Evolutionary conservation across 306 rosid species (phyloP).

Genomic region (Gastrolobium villosum): DNA sequence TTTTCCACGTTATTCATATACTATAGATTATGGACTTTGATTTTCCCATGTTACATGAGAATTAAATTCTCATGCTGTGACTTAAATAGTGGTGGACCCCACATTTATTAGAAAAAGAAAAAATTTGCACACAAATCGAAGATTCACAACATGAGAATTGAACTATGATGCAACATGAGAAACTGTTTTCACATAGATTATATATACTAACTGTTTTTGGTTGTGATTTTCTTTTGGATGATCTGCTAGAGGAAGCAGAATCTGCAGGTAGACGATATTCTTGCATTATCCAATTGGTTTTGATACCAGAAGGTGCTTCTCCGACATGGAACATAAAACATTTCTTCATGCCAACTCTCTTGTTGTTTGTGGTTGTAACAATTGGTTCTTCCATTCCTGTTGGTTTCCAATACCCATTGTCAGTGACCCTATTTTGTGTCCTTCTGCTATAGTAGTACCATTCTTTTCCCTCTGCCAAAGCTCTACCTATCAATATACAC

Average conservation of each 20-base stretch:
- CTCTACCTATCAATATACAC: constrained; percentile 64
- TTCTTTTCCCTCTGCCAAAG: constrained; percentile 78
- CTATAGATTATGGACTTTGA: no score
- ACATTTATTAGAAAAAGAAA: no score
- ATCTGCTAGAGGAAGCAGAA: constrained; percentile 50
- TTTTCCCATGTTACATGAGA: no score
- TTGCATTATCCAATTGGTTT: constrained; percentile 89
- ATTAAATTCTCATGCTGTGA: no score
- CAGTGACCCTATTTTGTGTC: constrained; percentile 64
- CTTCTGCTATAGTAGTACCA: constrained; percentile 92
- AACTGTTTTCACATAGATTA: no score
- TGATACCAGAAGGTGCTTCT: constrained; percentile 60
- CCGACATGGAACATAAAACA: constrained; percentile 65
- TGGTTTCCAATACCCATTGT: constrained; percentile 87
- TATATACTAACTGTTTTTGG: constrained; percentile 62
- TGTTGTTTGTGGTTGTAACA: constrained; percentile 45
- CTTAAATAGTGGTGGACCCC: no score
- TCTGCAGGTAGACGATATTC: constrained; percentile 78
- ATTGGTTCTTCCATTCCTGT: constrained; percentile 77
- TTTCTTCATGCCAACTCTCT: constrained; percentile 77
- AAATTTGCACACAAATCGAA: no score
- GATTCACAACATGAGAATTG: no score
- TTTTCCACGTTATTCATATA: constrained; percentile 7
- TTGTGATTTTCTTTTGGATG: constrained; percentile 68
- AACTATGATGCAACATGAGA: no score